Conservation (phyloP, 23 red algal genomes). For the Gracilaria caudata region DNA sequence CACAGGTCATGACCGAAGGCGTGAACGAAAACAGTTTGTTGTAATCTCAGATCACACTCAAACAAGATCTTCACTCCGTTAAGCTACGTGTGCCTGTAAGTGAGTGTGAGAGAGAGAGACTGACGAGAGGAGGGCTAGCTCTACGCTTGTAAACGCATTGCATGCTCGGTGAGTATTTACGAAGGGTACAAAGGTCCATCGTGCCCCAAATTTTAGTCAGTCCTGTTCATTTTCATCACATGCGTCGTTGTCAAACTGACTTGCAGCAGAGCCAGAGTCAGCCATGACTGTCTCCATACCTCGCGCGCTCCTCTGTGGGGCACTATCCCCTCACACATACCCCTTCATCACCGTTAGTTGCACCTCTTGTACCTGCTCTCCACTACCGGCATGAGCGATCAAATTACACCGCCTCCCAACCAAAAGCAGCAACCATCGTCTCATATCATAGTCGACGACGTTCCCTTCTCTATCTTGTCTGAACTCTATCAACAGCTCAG, state of each 20-base stretch:
- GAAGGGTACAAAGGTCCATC: too few relatives aligned
- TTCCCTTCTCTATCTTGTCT: constrained; percentile 9
- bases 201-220: background rate
- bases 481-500: background rate
- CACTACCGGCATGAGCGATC: background rate
- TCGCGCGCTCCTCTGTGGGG: background rate
- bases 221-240: background rate
- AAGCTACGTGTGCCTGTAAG: too few relatives aligned
- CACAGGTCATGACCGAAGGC: too few relatives aligned
- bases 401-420: background rate
- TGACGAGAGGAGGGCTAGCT: too few relatives aligned
- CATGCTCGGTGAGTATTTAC: too few relatives aligned
- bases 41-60: too few relatives aligned
- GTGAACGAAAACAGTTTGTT: too few relatives aligned
- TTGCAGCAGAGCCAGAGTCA: too few relatives aligned
- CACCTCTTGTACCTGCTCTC: background rate
- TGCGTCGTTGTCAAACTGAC: background rate
- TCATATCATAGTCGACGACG: background rate
- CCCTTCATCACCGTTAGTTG: background rate
- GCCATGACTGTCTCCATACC: too few relatives aligned
- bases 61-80: too few relatives aligned
- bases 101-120: too few relatives aligned
- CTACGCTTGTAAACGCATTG: too few relatives aligned
- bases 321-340: background rate
- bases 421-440: background rate